These are phyloP conservation scores for Ophiostoma piceae DNA, from an alignment of 2,329 filamentous ascomycete species.

Conservation along the genomic window DNA sequence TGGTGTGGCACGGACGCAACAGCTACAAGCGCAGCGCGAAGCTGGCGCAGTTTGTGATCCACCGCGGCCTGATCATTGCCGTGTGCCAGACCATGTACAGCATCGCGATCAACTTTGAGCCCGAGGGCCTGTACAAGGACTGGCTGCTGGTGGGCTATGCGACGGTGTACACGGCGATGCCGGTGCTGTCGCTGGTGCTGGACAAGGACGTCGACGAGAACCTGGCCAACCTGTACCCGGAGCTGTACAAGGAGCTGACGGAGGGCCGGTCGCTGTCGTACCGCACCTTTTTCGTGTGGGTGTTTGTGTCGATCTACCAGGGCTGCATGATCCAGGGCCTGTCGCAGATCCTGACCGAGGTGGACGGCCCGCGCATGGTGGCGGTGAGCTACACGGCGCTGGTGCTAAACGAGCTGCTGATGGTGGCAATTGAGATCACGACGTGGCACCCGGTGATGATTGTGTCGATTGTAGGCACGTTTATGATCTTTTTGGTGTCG, in stretches of 20 bases:
- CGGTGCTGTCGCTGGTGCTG: constrained; percentile 87
- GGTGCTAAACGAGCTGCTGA: constrained; percentile 88
- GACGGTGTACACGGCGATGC: constrained; percentile 88
- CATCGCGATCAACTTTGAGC: constrained; percentile 86
- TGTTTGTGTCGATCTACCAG: constrained; percentile 90
- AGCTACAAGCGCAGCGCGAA: constrained; percentile 95
- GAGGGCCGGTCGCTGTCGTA: constrained; percentile 81
- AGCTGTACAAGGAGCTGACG: constrained; percentile 96
- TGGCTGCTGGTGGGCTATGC: constrained; percentile 97
- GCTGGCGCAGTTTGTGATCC: constrained; percentile 95
- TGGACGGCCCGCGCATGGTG: constrained; percentile 71
- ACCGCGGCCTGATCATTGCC: constrained; percentile 88
- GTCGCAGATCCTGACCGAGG: constrained; percentile 77
- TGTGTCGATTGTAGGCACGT: constrained; percentile 73
- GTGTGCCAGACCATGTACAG: constrained; percentile 98
- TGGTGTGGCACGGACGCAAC: constrained; percentile 99
- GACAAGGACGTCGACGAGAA: constrained; percentile 94
- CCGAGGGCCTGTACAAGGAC: constrained; percentile 89
- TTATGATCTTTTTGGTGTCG: constrained; percentile 70
- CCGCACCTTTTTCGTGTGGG: constrained; percentile 94
- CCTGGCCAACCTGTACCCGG: constrained; percentile 89
- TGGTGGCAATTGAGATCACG: constrained; percentile 94
- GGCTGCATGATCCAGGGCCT: constrained; percentile 94
- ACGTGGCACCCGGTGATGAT: constrained; percentile 97
- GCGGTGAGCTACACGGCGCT: constrained; percentile 87